Evolutionary conservation across 106 monocot species (phyloP), one percentile per base, ranked within the genome.

Genomic region (Agapanthus africanus): DNA sequence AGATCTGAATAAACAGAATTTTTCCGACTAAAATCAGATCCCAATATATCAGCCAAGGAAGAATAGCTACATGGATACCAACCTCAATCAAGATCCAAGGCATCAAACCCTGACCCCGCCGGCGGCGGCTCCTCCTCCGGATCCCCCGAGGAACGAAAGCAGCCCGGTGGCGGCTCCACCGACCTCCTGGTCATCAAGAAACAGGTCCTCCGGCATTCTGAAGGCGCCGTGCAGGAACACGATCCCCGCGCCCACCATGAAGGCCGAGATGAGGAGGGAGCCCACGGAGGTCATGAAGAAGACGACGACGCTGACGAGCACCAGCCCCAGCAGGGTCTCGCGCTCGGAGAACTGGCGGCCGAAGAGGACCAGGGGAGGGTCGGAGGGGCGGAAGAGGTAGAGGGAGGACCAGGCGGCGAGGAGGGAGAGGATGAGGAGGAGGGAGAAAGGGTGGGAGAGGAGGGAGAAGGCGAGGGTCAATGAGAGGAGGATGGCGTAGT

Each of bases 221-320:
- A 84, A 73, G 18, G 84, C 84, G 31, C 76, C 84, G 73, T 84
- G 84, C 22, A 69, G 69, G 44, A 76, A 76, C 32, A 80, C 76
- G 7, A 84, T 60, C 31, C 54, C 76, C 37, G 76, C 63, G 3
- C 77, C 80, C 9, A 84, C 77, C 36, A 46, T 41, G 0, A 77
- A 16, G 18, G 84, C 80, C 40, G 70, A 80, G 25, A 84, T 74
- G 19, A 84, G 69, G 27, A 77, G 69, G 10, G 84, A 80, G 0
- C 76, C 84, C 23, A 84, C 74, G 37, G 84, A 80, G n/a, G 84
- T 77, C 59, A 80, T 70, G 70, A 80, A 80, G 33, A 84, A 54
- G 61, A 77, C 71, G 44, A 80, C 41, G 66, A 84, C 40, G 28
- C 73, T 74, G 52, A 71, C 13, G 40, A 80, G 52, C 40, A 80